Base-by-base conservation (phyloP, 495 filamentous ascomycete species). In the Hypoxylon fuscum region DNA sequence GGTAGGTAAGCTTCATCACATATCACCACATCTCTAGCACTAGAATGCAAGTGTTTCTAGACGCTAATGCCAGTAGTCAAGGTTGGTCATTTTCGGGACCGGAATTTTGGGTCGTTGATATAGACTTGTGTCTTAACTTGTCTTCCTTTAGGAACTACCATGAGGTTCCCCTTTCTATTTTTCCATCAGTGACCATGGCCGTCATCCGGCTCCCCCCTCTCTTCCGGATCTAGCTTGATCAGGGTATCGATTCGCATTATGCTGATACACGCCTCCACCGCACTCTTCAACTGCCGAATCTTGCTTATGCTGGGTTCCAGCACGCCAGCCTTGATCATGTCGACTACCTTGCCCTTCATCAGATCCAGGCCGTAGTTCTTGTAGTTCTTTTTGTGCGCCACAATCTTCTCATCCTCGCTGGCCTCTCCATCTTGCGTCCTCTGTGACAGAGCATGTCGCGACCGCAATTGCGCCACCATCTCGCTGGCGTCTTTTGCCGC, bases 161-260 rank as follows among this genome's bases (percentile, higher is more conserved):
- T 29, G 42, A 54, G 8, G 32, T 55, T 62, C 44, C 51, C 56
- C 50, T 57, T 54, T 35, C 22, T 67, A 43, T 34, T 63, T 53
- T 54, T 40, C 48, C 57, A 64, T 72, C 66, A 87, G 78, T 91
- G 87, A 41, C 85, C 88, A 75, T 91, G 88, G 17, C 86, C 87
- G 74, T 91, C 89, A 69, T 96, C 91, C 76, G 89, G 87, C n/a
- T 78, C 85, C 11, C 81, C 83, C 69, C 85, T 82, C 80, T 87
- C 82, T 81, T 96, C 93, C 50, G 92, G 92, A 85, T 99, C 95
- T 77, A 99, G 78, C 81, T 96, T 96, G 76, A 99, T 98, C 79
- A 99, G 84, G 60, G 95, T 99, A 81, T 99, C 95, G 71, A 99
- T 99, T 69, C 95, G 87, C 96, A 99, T 97, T 73, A 99, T 97